Conservation (phyloP, 2,329 filamentous ascomycete species). For the Colletotrichum cuscutae region DNA sequence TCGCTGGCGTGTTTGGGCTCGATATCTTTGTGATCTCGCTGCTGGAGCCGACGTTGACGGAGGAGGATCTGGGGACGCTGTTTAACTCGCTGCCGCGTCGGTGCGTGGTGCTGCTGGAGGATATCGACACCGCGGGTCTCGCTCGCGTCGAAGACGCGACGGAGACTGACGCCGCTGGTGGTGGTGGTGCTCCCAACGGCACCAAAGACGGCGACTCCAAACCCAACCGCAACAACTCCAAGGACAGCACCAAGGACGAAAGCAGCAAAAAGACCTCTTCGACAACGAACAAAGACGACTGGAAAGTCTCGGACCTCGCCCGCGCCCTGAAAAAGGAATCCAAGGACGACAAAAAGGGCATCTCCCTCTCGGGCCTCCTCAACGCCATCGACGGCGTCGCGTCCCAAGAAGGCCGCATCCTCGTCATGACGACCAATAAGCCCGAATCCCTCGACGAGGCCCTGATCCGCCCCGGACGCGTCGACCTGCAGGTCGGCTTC, state of each 20-base stretch:
- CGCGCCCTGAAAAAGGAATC: conserved; percentile 52
- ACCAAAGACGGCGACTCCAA: conserved; percentile 2
- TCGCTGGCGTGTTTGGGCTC: conserved; percentile 73
- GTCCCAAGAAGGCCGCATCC: conserved; percentile 79
- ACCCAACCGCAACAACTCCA: background rate
- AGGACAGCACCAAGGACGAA: conserved; percentile 33
- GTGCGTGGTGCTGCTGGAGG: conserved; percentile 75
- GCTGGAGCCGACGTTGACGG: conserved; percentile 66
- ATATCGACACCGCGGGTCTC: conserved; percentile 75
- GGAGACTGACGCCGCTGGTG: conserved; percentile 30
- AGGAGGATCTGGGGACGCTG: conserved; percentile 68
- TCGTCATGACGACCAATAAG: conserved; percentile 86
- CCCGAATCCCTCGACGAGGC: conserved; percentile 79
- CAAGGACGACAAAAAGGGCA: conserved; percentile 57
- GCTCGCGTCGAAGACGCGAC: conserved; percentile 50
- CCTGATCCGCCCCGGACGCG: conserved; percentile 71
- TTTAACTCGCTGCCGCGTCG: conserved; percentile 70
- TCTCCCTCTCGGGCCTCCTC: conserved; percentile 81
- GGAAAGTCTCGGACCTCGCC: conserved; percentile 54
- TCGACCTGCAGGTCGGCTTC: conserved; percentile 39
- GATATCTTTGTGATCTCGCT: conserved; percentile 74
- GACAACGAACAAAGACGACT: conserved; percentile 38
- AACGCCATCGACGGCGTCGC: conserved; percentile 88
- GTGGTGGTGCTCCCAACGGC: conserved; percentile 10
- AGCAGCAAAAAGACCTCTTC: conserved; percentile 27